Evolutionary conservation across 352 stramenopile genomes (phyloP), one percentile per base, ranked within the genome.

Genomic region (Achlya hypogyna): DNA sequence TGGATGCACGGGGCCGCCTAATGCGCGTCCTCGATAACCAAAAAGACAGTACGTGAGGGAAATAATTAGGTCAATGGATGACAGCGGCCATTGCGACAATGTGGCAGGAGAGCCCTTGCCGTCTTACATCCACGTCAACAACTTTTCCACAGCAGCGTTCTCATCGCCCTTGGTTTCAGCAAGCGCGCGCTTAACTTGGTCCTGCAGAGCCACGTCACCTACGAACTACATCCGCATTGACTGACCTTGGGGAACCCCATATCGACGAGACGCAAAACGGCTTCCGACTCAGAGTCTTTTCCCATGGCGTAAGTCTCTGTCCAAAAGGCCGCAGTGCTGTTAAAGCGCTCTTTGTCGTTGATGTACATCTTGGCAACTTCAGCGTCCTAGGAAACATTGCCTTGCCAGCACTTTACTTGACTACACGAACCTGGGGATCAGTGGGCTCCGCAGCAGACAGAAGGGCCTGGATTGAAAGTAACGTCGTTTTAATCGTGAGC

Each of bases 331-430:
- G 95, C 96, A 65, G 92, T 98, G 63, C 86, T 89, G 40, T 91
- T 82, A 75, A 98, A 99, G 70, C 95, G 87, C 40, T 85, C 75
- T 54, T 86, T 83, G 72, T 98, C 86, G 14, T 93, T 74, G 62
- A 97, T 80, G 73, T 98, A 98, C 95, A 99, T 98, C 62, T 93
- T 91, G 31, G 94, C 95, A 43, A 98, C 95, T 73, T 98, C 86
- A 3, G 95, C 95, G 75, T 99, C 95, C 73, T 98, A n/a, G 77
- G 16, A 78, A 77, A 20, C 71, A 45, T 75, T n/a, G n/a, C n/a
- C n/a, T n/a, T n/a, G n/a, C n/a, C n/a, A n/a, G n/a, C n/a, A n/a
- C n/a, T n/a, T n/a, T n/a, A n/a, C 63, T 38, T 31, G 9, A 65
- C 42, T n/a, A 27, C 1, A 22, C 20, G 18, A 18, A 70, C 73